A percentile compares a stretch with the other conserved stretches of the same genome.
Conservation (phyloP, 495 filamentous ascomycete genomes). For the Venustampulla echinocandica region DNA sequence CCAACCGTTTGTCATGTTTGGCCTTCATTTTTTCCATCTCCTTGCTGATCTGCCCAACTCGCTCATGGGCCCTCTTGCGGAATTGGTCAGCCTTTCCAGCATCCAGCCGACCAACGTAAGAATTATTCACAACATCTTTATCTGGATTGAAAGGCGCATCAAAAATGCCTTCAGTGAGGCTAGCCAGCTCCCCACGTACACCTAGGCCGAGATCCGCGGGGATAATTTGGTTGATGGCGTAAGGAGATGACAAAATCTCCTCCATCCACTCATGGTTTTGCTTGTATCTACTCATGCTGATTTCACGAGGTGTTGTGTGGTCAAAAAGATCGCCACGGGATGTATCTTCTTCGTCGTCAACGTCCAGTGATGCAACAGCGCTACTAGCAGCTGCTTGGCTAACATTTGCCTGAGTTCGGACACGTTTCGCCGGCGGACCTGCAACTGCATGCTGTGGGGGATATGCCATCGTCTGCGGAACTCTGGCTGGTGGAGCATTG, state of each 20-base stretch:
- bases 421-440: constrained; percentile 40
- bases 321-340: constrained; percentile 82
- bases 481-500: constrained; percentile 25
- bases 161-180: constrained; percentile 70
- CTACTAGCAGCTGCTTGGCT: constrained; percentile 22
- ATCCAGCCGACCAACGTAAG: constrained; percentile 49
- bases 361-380: constrained; percentile 25
- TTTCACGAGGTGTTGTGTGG: constrained; percentile 74
- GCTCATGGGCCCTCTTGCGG: constrained; percentile 58
- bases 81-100: constrained; percentile 66
- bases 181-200: constrained; percentile 73
- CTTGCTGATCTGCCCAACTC: constrained; percentile 54
- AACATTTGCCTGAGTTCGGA: constrained; percentile 21
- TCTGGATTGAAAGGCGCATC: constrained; percentile 44
- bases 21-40: constrained; percentile 78
- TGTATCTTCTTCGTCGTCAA: constrained; percentile 82
- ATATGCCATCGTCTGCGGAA: constrained; percentile 44
- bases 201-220: constrained; percentile 82
- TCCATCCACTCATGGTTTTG: constrained; percentile 99
- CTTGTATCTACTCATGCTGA: constrained; percentile 73
- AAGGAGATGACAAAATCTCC: constrained; percentile 85
- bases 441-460: constrained; percentile 34
- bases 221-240: constrained; percentile 71
- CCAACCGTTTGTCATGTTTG: constrained; percentile 64
- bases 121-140: constrained; percentile 28